Percentiles rank a stretch among this genome's conserved stretches.
Conservation (phyloP, 2,329 filamentous ascomycete genomes). For the Aureobasidium mangrovei region DNA sequence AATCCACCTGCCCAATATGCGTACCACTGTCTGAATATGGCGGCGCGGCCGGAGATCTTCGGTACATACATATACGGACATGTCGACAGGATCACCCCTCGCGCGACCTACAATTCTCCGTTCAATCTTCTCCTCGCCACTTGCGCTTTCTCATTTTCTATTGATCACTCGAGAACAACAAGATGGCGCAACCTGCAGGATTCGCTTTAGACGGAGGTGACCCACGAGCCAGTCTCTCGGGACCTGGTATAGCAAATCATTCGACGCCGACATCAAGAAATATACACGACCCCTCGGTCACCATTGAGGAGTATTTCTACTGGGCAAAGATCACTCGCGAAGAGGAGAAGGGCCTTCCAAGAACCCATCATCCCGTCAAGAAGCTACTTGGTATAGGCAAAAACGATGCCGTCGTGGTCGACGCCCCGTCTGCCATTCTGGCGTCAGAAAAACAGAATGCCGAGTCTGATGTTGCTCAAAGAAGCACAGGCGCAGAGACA, state of each 20-base stretch:
- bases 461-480: neutral
- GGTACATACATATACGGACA: too few relatives aligned
- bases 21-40: too few relatives aligned
- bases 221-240: neutral
- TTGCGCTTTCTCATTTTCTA: neutral
- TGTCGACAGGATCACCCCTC: too few relatives aligned
- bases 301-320: slow-evolving; percentile 34
- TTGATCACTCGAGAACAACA: neutral
- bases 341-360: slow-evolving; percentile 22
- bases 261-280: neutral
- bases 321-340: slow-evolving; percentile 30
- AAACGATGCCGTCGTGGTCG: neutral
- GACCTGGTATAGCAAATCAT: neutral
- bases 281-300: slow-evolving; percentile 21
- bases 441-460: neutral
- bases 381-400: slow-evolving; percentile 15
- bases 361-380: slow-evolving; percentile 12
- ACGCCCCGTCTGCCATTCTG: neutral
- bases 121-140: too few relatives aligned
- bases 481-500: neutral
- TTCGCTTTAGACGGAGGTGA: slow-evolving; percentile 13
- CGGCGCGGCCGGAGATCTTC: too few relatives aligned
- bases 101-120: too few relatives aligned
- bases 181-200: slow-evolving; percentile 5
- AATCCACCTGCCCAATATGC: too few relatives aligned